phyloP scores from a whole-genome alignment of 2,329 filamentous ascomycete genomes.

The Arthrobotrys sphaeroides region DNA sequence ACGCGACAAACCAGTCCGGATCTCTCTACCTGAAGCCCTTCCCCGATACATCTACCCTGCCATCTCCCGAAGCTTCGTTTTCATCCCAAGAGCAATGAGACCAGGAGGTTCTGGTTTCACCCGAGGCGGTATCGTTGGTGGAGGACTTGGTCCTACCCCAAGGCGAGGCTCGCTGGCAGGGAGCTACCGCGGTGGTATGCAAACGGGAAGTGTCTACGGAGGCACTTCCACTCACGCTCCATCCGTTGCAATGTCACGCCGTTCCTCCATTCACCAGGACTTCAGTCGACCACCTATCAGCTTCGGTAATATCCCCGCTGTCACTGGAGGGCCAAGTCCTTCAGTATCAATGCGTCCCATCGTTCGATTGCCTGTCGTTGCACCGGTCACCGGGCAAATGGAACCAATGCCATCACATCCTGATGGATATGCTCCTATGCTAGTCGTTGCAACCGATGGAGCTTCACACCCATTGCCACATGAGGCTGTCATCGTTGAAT shows the following conservation, averaged over 20 bases:
- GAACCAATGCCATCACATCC: conserved; percentile 13
- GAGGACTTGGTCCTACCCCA: conserved; percentile 72
- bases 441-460: conserved; percentile 4
- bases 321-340: conserved; percentile 36
- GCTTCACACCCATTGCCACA: conserved; percentile 3
- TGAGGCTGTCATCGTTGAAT: conserved; percentile 1
- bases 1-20: conserved; percentile 93
- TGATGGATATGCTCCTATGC: conserved; percentile 19
- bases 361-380: conserved; percentile 59
- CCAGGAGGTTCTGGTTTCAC: conserved; percentile 64
- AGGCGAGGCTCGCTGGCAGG: conserved; percentile 47
- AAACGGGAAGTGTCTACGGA: conserved; percentile 81
- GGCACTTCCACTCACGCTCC: conserved; percentile 57
- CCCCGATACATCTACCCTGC: conserved; percentile 92
- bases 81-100: conserved; percentile 91
- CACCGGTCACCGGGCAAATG: conserved; percentile 53
- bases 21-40: conserved; percentile 81
- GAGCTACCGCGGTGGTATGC: conserved; percentile 56
- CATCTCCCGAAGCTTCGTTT: conserved; percentile 91
- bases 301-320: conserved; percentile 53
- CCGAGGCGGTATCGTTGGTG: conserved; percentile 68
- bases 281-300: conserved; percentile 49
- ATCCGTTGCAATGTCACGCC: conserved; percentile 58
- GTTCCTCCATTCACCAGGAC: conserved; percentile 57
- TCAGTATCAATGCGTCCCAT: conserved; percentile 55